Evolutionary conservation across 805 yeast genomes (phyloP), one percentile per base, ranked within the genome.

Genomic region (Millerozyma acaciae): DNA sequence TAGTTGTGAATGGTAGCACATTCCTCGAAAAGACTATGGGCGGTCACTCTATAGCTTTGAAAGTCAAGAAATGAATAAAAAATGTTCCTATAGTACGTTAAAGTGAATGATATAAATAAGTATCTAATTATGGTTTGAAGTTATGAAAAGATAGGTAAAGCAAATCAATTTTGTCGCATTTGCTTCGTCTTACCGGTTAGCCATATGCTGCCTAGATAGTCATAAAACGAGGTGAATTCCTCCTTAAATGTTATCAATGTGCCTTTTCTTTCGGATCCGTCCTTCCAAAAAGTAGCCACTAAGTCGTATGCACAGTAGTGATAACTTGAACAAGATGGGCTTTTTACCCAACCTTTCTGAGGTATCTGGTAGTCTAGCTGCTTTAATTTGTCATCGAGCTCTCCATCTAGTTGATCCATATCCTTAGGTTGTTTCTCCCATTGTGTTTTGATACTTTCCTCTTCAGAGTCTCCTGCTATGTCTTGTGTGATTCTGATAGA

Each of bases 311-410:
- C 71, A 47, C 73, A 66, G 31, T 66, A 64, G 28, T 54, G 47
- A 38, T 66, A 65, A 9, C 60, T 60, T 8, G 50, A 35, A 40
- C 73, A 66, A 14, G 53, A 37, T 0, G 50, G 45, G 30, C 47
- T 58, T 36, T 62, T 62, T 17, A 64, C 51, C 73, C 73, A 66
- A 5, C 70, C 70, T 32, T 63, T 63, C 35, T 62, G 70, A 1
- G 71, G 73, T 14, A 45, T 51, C 36, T 53, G 53, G 4, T 40
- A 45, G 6, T 34, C 38, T 7, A 54, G 44, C 21, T 51, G 53
- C 22, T 38, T 39, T 3, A 6, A 18, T 10, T 25, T 24, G 8
- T 13, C 8, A 5, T 16, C n/a, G 12, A 20, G 16, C 10, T 37
- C 45, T 20, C 37, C 39, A 28, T 47, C 30, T 4, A 59, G 34